Base-by-base conservation (phyloP, 1,284 basidiomycete species). In the Trichosporon faecale region DNA sequence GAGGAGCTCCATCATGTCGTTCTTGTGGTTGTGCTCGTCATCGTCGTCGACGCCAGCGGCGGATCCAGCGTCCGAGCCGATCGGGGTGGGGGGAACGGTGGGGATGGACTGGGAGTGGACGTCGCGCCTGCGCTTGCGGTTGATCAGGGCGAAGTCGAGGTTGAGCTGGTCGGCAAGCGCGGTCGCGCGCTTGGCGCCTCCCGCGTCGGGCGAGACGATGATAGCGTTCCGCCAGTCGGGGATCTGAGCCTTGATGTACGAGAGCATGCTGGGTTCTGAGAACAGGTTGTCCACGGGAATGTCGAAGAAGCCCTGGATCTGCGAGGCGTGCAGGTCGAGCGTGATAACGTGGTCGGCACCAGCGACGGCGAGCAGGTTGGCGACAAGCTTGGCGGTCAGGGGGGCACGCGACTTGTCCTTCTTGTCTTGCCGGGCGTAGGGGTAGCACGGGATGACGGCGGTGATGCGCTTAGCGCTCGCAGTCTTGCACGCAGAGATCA, bases 251-350 rank as follows among this genome's bases (percentile, higher is more conserved):
- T 95, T 96, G 85, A 99, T 96, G 83, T 93, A 95, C 9, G 89
- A 86, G 74, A 94, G 87, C 91, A 95, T 93, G 75, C 91, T 85
- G 7, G 93, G 91, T 80, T 95, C 93, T 40, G 91, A 92, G 83
- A 90, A 97, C 68, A 97, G 86, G 84, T 99, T 99, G 86, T 99
- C 96, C 69, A 98, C 95, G 18, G 96, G 97, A 76, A 99, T 95
- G 84, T 99, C 95, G 81, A 99, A 99, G 87, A 99, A 99, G 12
- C 96, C 96, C 83, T 99, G 96, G 75, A 99, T 98, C 86, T 99
- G 96, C 76, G 92, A 94, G 12, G 96, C 97, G 82, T 99, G 96
- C 52, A 99, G 87, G 82, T 99, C 96, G 90, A 99, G 95, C 23
- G 96, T 99, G 79, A 99, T 99, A 79, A 99, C 93, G 82, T 99